These are phyloP conservation scores for Encephalitozoon cuniculi DNA, from an alignment of 371 early-diverging fungal species.

Conservation along the genomic window DNA sequence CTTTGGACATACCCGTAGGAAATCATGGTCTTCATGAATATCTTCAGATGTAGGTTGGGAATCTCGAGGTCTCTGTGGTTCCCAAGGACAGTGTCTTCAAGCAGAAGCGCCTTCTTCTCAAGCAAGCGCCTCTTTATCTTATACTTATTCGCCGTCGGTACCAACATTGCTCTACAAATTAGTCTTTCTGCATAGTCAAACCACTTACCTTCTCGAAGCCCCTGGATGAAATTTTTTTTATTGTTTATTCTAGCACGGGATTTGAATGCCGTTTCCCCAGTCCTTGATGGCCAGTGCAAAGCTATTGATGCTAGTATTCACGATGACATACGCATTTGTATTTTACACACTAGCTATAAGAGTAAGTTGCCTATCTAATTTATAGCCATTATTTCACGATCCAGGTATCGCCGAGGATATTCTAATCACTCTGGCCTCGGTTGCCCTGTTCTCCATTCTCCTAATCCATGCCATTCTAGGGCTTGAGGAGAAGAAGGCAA, in stretches of 20 bases:
- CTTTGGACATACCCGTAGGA: constrained; percentile 52
- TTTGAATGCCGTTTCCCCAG: background rate
- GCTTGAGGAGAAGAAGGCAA: background rate
- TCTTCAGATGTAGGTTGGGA: constrained; percentile 47
- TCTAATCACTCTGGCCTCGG: background rate
- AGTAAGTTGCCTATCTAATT: background rate
- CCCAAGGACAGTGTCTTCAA: constrained; percentile 39
- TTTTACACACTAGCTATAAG: background rate
- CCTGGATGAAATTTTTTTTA: background rate
- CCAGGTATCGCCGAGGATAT: background rate
- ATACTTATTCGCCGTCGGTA: constrained; percentile 34
- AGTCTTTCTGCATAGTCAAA: background rate
- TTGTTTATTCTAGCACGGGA: background rate
- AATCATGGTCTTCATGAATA: constrained; percentile 47
- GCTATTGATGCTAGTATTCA: background rate
- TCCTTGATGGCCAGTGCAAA: background rate
- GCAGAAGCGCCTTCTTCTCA: constrained; percentile 26
- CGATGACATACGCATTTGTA: background rate
- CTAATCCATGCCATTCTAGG: background rate
- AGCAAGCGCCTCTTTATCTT: constrained; percentile 35
- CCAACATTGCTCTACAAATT: constrained; percentile 24
- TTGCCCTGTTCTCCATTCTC: background rate
- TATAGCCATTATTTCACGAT: background rate
- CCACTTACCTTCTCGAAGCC: background rate
- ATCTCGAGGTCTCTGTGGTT: constrained; percentile 43